Percentiles rank a stretch among this genome's conserved stretches.
Evolutionary conservation across 2,329 filamentous ascomycete species (phyloP).

Genomic region (Boeremia exigua): DNA sequence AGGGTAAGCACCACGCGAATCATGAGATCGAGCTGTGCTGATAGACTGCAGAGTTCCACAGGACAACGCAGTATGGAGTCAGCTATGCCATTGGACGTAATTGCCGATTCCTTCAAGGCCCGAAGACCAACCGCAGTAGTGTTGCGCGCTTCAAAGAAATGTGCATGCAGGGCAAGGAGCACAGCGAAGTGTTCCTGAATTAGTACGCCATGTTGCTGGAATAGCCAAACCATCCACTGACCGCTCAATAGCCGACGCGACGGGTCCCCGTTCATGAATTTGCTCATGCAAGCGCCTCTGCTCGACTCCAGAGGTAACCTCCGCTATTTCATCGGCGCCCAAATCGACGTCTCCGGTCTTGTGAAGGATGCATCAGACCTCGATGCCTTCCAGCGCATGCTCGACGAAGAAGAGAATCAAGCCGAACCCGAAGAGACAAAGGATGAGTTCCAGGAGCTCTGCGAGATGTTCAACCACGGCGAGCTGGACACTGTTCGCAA

Average conservation of each 20-base stretch:
- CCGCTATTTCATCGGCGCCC: constrained; percentile 74
- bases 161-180: constrained; percentile 68
- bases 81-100: constrained; percentile 76
- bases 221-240: constrained; percentile 7
- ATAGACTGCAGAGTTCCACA: constrained; percentile 68
- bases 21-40: constrained; percentile 1
- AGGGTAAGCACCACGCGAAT: constrained; percentile 57
- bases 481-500: constrained; percentile 71
- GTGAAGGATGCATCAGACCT: constrained; percentile 71
- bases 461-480: constrained; percentile 71
- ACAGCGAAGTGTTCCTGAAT: constrained; percentile 77
- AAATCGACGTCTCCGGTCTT: constrained; percentile 73
- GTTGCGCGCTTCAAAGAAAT: constrained; percentile 68
- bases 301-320: constrained; percentile 70
- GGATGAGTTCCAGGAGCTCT: constrained; percentile 69
- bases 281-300: constrained; percentile 75
- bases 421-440: constrained; percentile 49
- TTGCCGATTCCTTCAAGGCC: constrained; percentile 79
- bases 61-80: constrained; percentile 77
- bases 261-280: constrained; percentile 77
- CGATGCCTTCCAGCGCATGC: constrained; percentile 63
- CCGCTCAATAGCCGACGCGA: constrained; percentile 65
- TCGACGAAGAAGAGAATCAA: constrained; percentile 45
- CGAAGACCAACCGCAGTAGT: constrained; percentile 69
- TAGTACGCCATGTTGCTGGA: constrained; percentile 58